A percentile compares a stretch with the other conserved stretches of the same genome.
These are phyloP conservation scores for Pinus albicaulis DNA, from an alignment of 75 land plant species.

Conservation along the genomic window DNA sequence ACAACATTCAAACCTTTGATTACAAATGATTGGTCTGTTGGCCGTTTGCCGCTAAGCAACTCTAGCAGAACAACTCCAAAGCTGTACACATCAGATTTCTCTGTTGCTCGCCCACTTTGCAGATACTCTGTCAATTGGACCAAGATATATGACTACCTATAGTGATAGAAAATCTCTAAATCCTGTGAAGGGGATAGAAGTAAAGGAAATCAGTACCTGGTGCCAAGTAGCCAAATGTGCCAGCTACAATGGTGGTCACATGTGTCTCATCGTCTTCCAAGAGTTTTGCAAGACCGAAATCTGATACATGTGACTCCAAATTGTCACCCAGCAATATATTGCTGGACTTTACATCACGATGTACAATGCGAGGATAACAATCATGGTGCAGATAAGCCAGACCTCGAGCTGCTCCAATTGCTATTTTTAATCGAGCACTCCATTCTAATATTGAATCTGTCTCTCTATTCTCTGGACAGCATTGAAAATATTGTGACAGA, in stretches of 20 bases:
- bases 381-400: conserved; percentile 91
- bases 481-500: neutral
- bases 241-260: conserved; percentile 92
- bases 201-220: conserved; percentile 57
- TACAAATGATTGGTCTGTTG: conserved; percentile 79
- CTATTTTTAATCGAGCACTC: conserved; percentile 73
- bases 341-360: conserved; percentile 90
- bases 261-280: conserved; percentile 79
- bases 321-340: conserved; percentile 90
- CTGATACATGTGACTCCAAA: conserved; percentile 89
- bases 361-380: conserved; percentile 80
- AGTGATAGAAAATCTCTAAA: no score
- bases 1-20: conserved; percentile 80
- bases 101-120: conserved; percentile 87
- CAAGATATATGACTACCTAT: neutral
- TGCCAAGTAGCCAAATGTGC: conserved; percentile 95
- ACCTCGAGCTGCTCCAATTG: conserved; percentile 84
- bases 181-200: neutral
- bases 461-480: conserved; percentile 19
- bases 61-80: conserved; percentile 92
- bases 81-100: conserved; percentile 95
- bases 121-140: conserved; percentile 63
- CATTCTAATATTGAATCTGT: conserved; percentile 49
- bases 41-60: conserved; percentile 89
- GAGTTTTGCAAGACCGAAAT: conserved; percentile 93